Conservation (phyloP, 2,329 filamentous ascomycete species). For the Aulographum hederae region DNA sequence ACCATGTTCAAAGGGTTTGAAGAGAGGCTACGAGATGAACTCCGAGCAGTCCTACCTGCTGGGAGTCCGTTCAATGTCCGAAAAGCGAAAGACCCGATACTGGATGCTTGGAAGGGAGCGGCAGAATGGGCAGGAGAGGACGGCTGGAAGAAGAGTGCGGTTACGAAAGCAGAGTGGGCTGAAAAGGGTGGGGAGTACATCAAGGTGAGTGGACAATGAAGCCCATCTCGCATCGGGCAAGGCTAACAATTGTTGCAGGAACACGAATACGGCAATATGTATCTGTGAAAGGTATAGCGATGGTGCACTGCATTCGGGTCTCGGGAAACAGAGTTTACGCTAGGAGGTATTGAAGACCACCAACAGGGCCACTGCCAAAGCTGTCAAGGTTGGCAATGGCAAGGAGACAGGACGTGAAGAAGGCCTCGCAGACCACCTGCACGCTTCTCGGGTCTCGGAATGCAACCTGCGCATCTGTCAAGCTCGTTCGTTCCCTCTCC, state of each 20-base stretch:
- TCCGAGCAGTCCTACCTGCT: slow-evolving; percentile 54
- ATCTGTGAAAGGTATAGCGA: too few species aligned
- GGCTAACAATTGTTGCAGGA: slow-evolving; percentile 5
- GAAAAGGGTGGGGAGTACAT: slow-evolving; percentile 92
- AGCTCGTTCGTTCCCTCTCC: too few species aligned
- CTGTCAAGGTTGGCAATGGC: too few species aligned
- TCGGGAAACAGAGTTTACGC: too few species aligned
- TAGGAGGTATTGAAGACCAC: too few species aligned
- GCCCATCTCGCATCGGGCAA: slow-evolving; percentile 3
- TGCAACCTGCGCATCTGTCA: too few species aligned
- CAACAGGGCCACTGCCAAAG: too few species aligned
- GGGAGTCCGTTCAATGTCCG: slow-evolving; percentile 51
- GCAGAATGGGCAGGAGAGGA: slow-evolving; percentile 58
- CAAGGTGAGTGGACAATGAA: slow-evolving; percentile 35
- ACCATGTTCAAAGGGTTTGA: slow-evolving; percentile 77
- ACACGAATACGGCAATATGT: slow-evolving; percentile 5
- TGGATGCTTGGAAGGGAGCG: slow-evolving; percentile 89
- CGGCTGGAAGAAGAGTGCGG: slow-evolving; percentile 42
- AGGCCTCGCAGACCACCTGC: too few species aligned
- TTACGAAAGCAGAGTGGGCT: slow-evolving; percentile 66
- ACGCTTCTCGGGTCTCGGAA: too few species aligned
- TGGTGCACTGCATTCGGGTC: too few species aligned
- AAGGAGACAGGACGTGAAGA: too few species aligned
- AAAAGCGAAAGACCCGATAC: slow-evolving; percentile 53
- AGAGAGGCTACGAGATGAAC: slow-evolving; percentile 54